Percentiles rank a stretch among this genome's conserved stretches.
Conservation (phyloP, 2,329 filamentous ascomycete genomes). For the Botryotinia calthae region DNA sequence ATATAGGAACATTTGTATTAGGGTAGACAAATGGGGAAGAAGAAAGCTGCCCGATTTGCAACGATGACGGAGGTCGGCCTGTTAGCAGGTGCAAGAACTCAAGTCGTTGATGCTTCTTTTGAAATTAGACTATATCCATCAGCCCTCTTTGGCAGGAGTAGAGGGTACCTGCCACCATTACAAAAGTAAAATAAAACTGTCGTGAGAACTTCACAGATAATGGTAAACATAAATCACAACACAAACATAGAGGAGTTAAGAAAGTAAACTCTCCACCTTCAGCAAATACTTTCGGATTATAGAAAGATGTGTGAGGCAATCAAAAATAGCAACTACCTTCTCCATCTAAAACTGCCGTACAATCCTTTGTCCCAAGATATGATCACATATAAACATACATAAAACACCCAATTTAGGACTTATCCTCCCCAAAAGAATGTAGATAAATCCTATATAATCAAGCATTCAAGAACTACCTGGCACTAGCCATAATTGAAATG, state of each 20-base stretch:
- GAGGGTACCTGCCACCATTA: too few relatives aligned
- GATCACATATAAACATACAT: not conserved
- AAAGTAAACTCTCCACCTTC: too few relatives aligned
- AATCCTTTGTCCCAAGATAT: not conserved
- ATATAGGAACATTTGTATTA: not conserved
- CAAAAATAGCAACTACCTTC: too few relatives aligned
- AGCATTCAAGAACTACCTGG: not conserved
- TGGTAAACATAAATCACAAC: too few relatives aligned
- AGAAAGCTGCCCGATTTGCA: not conserved
- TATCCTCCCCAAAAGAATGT: not conserved
- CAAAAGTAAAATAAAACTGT: too few relatives aligned
- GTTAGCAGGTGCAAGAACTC: not conserved
- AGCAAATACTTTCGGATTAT: too few relatives aligned
- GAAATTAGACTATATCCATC: not conserved
- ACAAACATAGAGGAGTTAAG: too few relatives aligned
- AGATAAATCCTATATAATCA: not conserved
- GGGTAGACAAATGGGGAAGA: not conserved
- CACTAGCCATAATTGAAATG: conserved; percentile 2
- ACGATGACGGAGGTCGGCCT: not conserved
- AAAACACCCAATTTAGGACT: not conserved
- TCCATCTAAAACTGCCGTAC: too few relatives aligned
- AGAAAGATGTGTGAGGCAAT: too few relatives aligned
- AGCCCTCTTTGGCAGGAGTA: not conserved
- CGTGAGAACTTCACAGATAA: too few relatives aligned
- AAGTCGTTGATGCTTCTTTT: conserved; percentile 4